phyloP scores from a whole-genome alignment of 163 green algal species.

The Smithsoniella earleae region DNA sequence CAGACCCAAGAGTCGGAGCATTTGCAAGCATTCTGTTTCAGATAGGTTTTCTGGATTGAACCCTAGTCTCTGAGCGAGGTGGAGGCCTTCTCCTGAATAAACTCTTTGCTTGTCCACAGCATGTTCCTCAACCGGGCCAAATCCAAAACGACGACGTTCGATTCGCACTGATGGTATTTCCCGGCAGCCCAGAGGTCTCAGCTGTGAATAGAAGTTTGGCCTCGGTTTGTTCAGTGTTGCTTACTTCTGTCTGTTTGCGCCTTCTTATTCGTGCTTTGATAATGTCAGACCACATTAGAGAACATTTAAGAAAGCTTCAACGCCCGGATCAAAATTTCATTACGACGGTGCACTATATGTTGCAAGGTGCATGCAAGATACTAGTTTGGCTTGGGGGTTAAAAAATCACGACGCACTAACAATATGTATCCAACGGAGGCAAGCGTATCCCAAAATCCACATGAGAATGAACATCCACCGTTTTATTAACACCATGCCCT shows the following conservation, averaged over 20 bases:
- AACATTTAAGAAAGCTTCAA: background rate
- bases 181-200: slow-evolving; percentile 5
- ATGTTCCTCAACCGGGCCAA: too few species aligned
- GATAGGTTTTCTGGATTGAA: slow-evolving; percentile 18
- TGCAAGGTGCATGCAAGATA: background rate
- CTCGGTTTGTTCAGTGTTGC: too few species aligned
- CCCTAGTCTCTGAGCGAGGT: too few species aligned
- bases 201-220: too few species aligned
- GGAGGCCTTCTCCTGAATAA: too few species aligned
- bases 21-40: background rate
- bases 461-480: background rate
- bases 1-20: slow-evolving; percentile 17
- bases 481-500: too few species aligned
- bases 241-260: slow-evolving; percentile 13
- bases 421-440: background rate
- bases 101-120: too few species aligned
- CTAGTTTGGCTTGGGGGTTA: too few species aligned
- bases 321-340: background rate
- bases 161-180: too few species aligned
- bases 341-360: background rate
- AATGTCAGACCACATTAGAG: slow-evolving; percentile 9
- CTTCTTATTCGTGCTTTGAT: slow-evolving; percentile 14
- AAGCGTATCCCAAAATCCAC: background rate
- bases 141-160: too few species aligned
- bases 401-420: background rate